A percentile compares a stretch with the other conserved stretches of the same genome.
phyloP scores from a whole-genome alignment of 306 rosid genomes.

The Quercus mongolica region DNA sequence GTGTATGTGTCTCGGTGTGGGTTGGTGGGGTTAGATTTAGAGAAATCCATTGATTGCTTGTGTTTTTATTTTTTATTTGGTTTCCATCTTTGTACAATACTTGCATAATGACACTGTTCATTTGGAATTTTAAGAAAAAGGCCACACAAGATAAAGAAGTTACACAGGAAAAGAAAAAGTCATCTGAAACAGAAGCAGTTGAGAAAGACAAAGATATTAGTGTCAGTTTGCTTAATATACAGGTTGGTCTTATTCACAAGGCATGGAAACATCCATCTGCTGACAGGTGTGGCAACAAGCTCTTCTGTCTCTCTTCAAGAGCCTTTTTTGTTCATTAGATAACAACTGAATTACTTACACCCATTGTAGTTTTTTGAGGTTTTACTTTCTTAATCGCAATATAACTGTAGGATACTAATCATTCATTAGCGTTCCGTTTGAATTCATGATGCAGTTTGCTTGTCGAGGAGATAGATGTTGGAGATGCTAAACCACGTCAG shows the following conservation, averaged over 20 bases:
- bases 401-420: neutral
- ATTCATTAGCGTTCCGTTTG: neutral
- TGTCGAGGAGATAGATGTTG: constrained; percentile 94
- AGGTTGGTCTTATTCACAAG: constrained; percentile 81
- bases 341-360: neutral
- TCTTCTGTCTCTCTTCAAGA: neutral
- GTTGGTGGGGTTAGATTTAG: neutral
- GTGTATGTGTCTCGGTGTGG: neutral
- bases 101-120: constrained; percentile 12
- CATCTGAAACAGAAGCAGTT: constrained; percentile 42
- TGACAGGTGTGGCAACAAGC: constrained; percentile 61
- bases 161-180: constrained; percentile 51
- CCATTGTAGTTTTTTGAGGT: neutral
- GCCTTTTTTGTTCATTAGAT: neutral
- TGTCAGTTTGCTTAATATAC: constrained; percentile 87
- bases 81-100: constrained; percentile 10
- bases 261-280: constrained; percentile 99
- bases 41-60: neutral
- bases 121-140: constrained; percentile 46
- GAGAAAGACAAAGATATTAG: constrained; percentile 78
- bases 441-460: constrained; percentile 57
- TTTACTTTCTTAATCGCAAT: neutral
- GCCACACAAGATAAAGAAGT: constrained; percentile 41
- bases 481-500: constrained; percentile 81
- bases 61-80: constrained; percentile 4